phyloP scores from a whole-genome alignment of 108 stramenopile genomes.

The Skeletonema grethae region DNA sequence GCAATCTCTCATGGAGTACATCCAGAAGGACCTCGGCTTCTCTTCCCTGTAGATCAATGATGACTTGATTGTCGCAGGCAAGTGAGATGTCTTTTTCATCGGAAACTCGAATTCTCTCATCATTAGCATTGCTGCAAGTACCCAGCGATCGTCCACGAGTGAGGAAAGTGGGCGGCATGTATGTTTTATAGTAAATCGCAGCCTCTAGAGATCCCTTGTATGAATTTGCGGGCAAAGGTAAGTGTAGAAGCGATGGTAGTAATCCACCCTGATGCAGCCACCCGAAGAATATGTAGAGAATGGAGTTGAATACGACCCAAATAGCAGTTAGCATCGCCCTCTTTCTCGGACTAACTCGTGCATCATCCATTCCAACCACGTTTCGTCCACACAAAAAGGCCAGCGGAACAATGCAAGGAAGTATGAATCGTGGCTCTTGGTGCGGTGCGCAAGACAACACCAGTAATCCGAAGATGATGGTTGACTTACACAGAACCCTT shows the following conservation, averaged over 20 bases:
- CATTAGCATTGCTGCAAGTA: background rate
- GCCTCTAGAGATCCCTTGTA: constrained; percentile 3
- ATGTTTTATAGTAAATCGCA: constrained; percentile 68
- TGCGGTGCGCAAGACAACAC: constrained; percentile 77
- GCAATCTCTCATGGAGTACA: constrained; percentile 13
- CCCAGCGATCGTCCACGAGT: constrained; percentile 11
- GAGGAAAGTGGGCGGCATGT: constrained; percentile 83
- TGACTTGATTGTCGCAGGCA: constrained; percentile 4
- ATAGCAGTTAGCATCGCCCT: background rate
- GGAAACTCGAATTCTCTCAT: background rate
- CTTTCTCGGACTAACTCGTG: background rate
- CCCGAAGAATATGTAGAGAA: constrained; percentile 67
- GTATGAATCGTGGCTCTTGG: constrained; percentile 83
- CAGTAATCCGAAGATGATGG: constrained; percentile 52
- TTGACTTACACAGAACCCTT: constrained; percentile 27
- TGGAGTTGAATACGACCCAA: constrained; percentile 72
- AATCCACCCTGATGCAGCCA: constrained; percentile 76
- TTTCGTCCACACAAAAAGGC: constrained; percentile 48
- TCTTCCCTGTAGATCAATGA: constrained; percentile 46
- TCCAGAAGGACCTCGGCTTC: constrained; percentile 33
- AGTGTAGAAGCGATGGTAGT: constrained; percentile 46
- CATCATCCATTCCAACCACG: background rate
- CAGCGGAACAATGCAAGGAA: constrained; percentile 67
- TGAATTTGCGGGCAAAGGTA: background rate
- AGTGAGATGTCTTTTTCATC: background rate